Percentiles rank a stretch among this genome's conserved stretches.
Evolutionary conservation across 805 yeast species (phyloP).

Genomic region (Cyberlindnera euphorbiae): DNA sequence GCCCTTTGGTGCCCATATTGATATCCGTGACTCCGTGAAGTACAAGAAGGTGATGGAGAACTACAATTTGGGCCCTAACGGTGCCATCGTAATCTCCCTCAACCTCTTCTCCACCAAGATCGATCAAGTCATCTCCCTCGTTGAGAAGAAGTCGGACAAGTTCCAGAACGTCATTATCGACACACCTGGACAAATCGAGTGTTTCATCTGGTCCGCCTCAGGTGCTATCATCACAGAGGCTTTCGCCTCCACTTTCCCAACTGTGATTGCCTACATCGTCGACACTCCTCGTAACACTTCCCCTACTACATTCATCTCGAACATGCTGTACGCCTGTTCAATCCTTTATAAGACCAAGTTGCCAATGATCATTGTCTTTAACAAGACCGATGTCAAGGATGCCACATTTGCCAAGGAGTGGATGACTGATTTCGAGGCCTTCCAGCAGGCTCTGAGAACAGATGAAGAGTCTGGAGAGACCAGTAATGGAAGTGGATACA

Average conservation of each 20-base stretch:
- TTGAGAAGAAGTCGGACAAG: constrained; percentile 63
- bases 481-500: constrained; percentile 76
- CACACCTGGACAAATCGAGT: constrained; percentile 98
- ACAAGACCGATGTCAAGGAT: constrained; percentile 84
- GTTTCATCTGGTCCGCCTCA: constrained; percentile 97
- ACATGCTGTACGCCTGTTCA: constrained; percentile 97
- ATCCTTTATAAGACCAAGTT: constrained; percentile 91
- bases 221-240: constrained; percentile 96
- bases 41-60: constrained; percentile 96
- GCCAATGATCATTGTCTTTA: constrained; percentile 95
- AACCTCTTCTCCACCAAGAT: constrained; percentile 92
- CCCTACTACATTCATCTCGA: constrained; percentile 96
- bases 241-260: constrained; percentile 92
- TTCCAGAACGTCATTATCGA: constrained; percentile 77
- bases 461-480: constrained; percentile 60
- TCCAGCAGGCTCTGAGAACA: constrained; percentile 70
- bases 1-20: constrained; percentile 94
- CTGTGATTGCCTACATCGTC: constrained; percentile 90
- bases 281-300: constrained; percentile 94
- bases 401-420: constrained; percentile 89
- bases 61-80: constrained; percentile 93
- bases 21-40: constrained; percentile 92
- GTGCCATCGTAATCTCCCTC: constrained; percentile 94
- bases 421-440: constrained; percentile 95
- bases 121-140: constrained; percentile 85